Percentiles rank a stretch among this genome's conserved stretches.
Conservation (phyloP, 78 protist genomes). For the Dictyostelium capitatum region DNA sequence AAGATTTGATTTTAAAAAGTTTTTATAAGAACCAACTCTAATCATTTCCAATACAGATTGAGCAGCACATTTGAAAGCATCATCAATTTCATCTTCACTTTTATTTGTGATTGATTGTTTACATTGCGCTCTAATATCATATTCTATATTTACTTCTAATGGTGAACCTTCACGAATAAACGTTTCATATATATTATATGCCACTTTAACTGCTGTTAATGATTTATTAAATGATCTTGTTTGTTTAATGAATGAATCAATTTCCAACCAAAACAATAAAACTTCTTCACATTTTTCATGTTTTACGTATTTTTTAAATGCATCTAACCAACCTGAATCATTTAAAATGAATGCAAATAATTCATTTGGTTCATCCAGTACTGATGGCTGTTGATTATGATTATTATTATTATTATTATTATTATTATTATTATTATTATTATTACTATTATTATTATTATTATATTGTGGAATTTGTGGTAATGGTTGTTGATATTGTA, state of each 20-base stretch:
- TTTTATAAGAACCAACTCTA: conserved; percentile 30
- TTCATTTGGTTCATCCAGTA: conserved; percentile 36
- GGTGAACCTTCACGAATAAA: conserved; percentile 70
- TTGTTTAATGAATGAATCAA: conserved; percentile 18
- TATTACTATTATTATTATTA: not conserved
- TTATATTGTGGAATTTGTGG: not conserved
- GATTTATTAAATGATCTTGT: not conserved
- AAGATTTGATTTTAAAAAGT: conserved; percentile 24
- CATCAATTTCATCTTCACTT: not conserved
- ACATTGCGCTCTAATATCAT: conserved; percentile 6
- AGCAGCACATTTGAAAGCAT: not conserved
- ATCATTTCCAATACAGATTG: conserved; percentile 46
- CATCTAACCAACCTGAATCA: conserved; percentile 53
- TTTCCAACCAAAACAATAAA: conserved; percentile 46
- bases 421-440: not conserved
- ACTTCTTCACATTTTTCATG: conserved; percentile 65
- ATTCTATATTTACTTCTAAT: conserved; percentile 53
- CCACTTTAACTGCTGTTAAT: not conserved
- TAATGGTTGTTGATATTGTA: not conserved
- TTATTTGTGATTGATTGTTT: not conserved
- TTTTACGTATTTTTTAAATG: conserved; percentile 51
- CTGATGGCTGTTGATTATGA: not conserved
- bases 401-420: not conserved
- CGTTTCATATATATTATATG: conserved; percentile 45
- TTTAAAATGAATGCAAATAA: conserved; percentile 35